Base-by-base conservation (phyloP, 1,284 basidiomycete species). In the Malassezia cuniculi region DNA sequence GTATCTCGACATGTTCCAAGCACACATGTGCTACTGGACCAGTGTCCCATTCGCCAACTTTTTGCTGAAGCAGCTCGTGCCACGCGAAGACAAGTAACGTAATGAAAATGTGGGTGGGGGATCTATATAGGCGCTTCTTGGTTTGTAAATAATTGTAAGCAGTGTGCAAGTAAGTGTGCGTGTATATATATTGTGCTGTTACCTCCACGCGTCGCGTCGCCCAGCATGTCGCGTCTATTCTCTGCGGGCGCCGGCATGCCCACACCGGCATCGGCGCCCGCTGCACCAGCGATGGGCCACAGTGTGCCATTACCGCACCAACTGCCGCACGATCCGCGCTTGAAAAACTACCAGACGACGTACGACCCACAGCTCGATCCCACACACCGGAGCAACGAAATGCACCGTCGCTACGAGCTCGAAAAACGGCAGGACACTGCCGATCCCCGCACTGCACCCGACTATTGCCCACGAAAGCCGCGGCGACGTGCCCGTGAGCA, bases 11-110 rank as follows among this genome's bases (percentile, higher is more conserved):
- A 52, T 63, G 44, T 45, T 63, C 33, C 57, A 50, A 18, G 47
- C 53, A 0, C 60, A 63, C 27, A 52, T 55, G 50, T 51, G 44
- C 35, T 65, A 65, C 45, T 65, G 62, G 62, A 48, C 48, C 16
- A 50, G 47, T 22, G 22, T 43, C 6, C 34, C 49, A 20, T 61
- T 65, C 31, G 54, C 58, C 44, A 54, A 52, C 33, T 60, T 61
- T 24, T 44, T 63, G 14, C 48, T 65, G 24, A 47, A 50, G 1
- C 58, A 62, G 46, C 42, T 61, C 25, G 44, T 60, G 39, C 39
- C 49, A 12, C 41, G 44, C 28, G 36, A 38, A 31, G 39, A 47
- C 32, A 18, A 7, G n/a, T n/a, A n/a, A n/a, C n/a, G n/a, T n/a
- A n/a, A n/a, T n/a, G n/a, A n/a, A n/a, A n/a, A n/a, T n/a, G n/a